These are phyloP conservation scores for Plasmodium vivax DNA, from an alignment of 169 alveolate genomes.

Conservation along the genomic window DNA sequence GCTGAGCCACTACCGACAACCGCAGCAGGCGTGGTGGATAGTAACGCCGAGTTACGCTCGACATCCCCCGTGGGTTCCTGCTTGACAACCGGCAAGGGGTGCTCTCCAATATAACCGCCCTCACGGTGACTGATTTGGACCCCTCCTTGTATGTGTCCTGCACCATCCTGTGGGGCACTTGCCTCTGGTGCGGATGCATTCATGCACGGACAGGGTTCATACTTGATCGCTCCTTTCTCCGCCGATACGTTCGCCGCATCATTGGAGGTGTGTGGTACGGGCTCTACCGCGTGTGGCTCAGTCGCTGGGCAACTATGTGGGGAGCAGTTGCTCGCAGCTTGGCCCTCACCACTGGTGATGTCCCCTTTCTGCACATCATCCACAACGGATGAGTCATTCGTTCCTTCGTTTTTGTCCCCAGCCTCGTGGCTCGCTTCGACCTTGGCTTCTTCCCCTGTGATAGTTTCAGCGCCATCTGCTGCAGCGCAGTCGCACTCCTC, in stretches of 20 bases:
- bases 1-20: neutral
- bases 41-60: neutral
- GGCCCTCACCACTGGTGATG: neutral
- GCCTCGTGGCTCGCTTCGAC: too few species aligned
- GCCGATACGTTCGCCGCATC: neutral
- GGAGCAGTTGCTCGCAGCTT: neutral
- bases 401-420: neutral
- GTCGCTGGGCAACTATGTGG: neutral
- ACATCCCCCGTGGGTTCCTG: neutral
- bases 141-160: neutral
- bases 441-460: too few species aligned
- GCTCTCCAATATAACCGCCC: neutral
- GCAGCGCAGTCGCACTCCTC: neutral
- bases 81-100: neutral
- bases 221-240: neutral
- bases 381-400: neutral
- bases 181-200: neutral
- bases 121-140: neutral
- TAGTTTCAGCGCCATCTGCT: too few species aligned
- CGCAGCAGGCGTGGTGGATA: neutral
- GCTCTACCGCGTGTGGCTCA: neutral
- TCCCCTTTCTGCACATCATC: neutral
- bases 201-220: neutral
- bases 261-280: neutral
- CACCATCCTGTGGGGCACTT: neutral